Base-by-base conservation (phyloP, 2,329 filamentous ascomycete genomes). In the Laburnicola sp. region DNA sequence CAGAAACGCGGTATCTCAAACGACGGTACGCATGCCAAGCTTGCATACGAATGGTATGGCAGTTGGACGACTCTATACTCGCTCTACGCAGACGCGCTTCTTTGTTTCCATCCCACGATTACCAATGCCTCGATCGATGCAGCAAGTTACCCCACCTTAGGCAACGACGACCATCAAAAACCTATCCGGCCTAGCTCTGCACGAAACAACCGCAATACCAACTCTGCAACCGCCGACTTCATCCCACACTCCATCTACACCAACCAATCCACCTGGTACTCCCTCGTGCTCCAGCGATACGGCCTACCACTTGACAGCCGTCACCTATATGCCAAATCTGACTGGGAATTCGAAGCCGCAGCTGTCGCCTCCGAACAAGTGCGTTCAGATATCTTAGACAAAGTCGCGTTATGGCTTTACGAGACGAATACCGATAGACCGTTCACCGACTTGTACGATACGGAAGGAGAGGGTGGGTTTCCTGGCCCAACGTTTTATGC, bases 341-440 rank as follows among this genome's bases (percentile, higher is more conserved):
- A 96, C 74, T 96, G 91, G 91, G 87, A 94, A 63, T 91, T 95
- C 70, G 92, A 94, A 71, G 88, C 89, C 0, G 90, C 91, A 40
- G 88, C 90, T 1, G 87, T 95, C 4, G 83, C 89, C 3, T 85
- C 84, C 60, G 82, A 82, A 67, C 75, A 80, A 51, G 87, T 88
- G 1, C 81, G 90, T 47, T 79, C 80, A 2, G 83, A 88, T 68
- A 91, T 95, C 45, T 75, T 94, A 31, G 80, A 89, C 53, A 82
- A 84, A 16, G 86, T 94, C 35, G 88, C 89, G 1, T 77, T 76
- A 49, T 96, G 91, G 91, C 78, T 96, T 52, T 95, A 94, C 65
- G 89, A 95, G 74, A 95, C 90, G 0, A 78, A 74, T 16, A 92
- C 68, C 74, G 87, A 93, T 72, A 79, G 85, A 8, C 88, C 91